phyloP scores from a whole-genome alignment of 768 basidiomycete species.

The Exidia glandulosa region DNA sequence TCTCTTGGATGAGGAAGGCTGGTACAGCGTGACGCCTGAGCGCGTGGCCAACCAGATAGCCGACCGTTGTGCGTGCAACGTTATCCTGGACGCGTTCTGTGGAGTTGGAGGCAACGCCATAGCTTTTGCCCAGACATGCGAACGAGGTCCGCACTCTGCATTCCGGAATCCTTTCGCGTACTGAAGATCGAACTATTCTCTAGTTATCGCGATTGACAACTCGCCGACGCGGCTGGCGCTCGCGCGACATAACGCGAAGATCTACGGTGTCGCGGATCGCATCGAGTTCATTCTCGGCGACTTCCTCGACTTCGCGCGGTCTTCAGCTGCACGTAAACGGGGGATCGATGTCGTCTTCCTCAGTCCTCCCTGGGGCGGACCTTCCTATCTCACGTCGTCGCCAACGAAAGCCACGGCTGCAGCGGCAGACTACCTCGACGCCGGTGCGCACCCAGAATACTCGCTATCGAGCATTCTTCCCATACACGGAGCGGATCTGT shows the following conservation, averaged over 20 bases:
- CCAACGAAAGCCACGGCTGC: slow-evolving; percentile 2
- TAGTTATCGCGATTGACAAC: slow-evolving; percentile 93
- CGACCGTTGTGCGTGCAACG: slow-evolving; percentile 76
- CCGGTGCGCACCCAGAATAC: slow-evolving; percentile 50
- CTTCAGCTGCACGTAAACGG: slow-evolving; percentile 26
- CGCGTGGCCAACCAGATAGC: slow-evolving; percentile 88
- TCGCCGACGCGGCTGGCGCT: slow-evolving; percentile 77
- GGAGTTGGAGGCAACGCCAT: slow-evolving; percentile 98
- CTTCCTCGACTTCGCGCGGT: slow-evolving; percentile 66
- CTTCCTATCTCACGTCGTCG: slow-evolving; percentile 40
- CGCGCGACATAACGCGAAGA: slow-evolving; percentile 84
- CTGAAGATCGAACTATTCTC: not conserved
- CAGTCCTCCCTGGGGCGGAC: slow-evolving; percentile 95
- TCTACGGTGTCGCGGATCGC: slow-evolving; percentile 89
- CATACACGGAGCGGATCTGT: slow-evolving; percentile 74
- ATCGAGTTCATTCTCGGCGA: slow-evolving; percentile 91
- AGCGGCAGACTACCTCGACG: not conserved
- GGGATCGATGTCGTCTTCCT: slow-evolving; percentile 85
- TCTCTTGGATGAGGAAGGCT: slow-evolving; percentile 89
- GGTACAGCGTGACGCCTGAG: slow-evolving; percentile 96
- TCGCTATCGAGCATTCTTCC: slow-evolving; percentile 65
- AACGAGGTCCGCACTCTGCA: slow-evolving; percentile 55
- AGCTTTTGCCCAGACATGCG: slow-evolving; percentile 92
- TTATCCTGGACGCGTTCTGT: slow-evolving; percentile 88
- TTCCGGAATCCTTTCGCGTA: not conserved